Conservation (phyloP, 139 green algal genomes). For the Closterium sp. region DNA sequence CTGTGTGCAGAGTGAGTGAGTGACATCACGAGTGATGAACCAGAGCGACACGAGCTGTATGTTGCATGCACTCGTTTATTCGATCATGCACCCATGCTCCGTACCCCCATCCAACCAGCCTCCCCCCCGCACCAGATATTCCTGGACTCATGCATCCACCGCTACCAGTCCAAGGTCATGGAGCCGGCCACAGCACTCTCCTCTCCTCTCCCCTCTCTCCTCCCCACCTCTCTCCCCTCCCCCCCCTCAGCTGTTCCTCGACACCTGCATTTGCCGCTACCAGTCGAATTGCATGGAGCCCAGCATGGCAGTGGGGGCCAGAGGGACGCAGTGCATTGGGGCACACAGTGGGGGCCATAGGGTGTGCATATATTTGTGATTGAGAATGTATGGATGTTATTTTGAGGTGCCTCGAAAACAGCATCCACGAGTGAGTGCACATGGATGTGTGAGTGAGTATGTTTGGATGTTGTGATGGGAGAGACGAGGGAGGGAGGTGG, state of each 20-base stretch:
- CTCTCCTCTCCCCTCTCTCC: neutral
- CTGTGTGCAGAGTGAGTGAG: no score
- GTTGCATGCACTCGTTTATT: no score
- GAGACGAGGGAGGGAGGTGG: no score
- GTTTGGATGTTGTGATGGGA: no score
- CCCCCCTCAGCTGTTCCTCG: constrained; percentile 59
- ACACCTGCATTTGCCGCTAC: constrained; percentile 63
- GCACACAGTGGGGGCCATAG: constrained; percentile 81
- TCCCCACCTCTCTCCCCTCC: neutral
- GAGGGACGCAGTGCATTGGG: constrained; percentile 91
- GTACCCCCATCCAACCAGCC: no score
- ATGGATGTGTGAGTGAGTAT: no score
- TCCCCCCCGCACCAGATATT: no score
- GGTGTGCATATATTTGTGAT: constrained; percentile 69
- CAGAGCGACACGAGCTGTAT: no score
- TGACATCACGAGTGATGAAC: no score
- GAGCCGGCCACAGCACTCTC: neutral
- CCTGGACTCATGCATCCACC: no score
- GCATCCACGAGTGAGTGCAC: constrained; percentile 79
- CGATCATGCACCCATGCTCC: no score
- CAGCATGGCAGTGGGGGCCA: constrained; percentile 76
- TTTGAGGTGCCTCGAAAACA: constrained; percentile 98
- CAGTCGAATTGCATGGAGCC: constrained; percentile 84
- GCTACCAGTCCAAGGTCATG: no score
- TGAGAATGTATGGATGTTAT: constrained; percentile 98